phyloP scores from a whole-genome alignment of 2,329 filamentous ascomycete species.

The Paraphoma chrysanthemicola region DNA sequence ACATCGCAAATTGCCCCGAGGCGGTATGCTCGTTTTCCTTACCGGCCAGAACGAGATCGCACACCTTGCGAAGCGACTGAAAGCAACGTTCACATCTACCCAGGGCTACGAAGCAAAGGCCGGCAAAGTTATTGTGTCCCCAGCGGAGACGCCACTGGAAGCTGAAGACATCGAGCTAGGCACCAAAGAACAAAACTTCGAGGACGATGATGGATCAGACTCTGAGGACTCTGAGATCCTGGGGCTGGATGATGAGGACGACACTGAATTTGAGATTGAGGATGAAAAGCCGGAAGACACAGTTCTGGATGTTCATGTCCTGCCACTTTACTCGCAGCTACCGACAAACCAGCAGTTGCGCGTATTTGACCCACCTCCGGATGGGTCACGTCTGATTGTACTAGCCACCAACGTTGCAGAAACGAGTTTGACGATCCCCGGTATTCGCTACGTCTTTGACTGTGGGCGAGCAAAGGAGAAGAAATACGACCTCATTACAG shows the following conservation, averaged over 20 bases:
- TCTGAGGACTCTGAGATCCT: conserved; percentile 66
- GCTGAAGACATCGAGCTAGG: conserved; percentile 88
- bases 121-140: conserved; percentile 76
- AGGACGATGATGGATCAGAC: conserved; percentile 58
- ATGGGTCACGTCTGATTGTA: conserved; percentile 83
- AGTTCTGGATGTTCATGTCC: conserved; percentile 75
- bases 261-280: conserved; percentile 69
- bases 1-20: conserved; percentile 87
- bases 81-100: conserved; percentile 66
- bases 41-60: conserved; percentile 93
- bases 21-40: conserved; percentile 91
- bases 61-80: conserved; percentile 80
- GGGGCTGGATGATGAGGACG: conserved; percentile 65
- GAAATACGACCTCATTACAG: conserved; percentile 83
- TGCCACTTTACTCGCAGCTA: conserved; percentile 93
- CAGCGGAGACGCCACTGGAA: conserved; percentile 79
- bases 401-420: conserved; percentile 96
- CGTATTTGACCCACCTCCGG: conserved; percentile 85
- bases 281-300: conserved; percentile 69
- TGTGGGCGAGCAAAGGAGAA: conserved; percentile 92
- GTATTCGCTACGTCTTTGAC: conserved; percentile 94
- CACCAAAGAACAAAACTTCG: conserved; percentile 47
- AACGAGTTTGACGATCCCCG: conserved; percentile 95
- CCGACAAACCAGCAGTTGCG: conserved; percentile 89
- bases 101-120: conserved; percentile 59